Base-by-base conservation (phyloP, 495 filamentous ascomycete genomes). In the Xylaria acuta region DNA sequence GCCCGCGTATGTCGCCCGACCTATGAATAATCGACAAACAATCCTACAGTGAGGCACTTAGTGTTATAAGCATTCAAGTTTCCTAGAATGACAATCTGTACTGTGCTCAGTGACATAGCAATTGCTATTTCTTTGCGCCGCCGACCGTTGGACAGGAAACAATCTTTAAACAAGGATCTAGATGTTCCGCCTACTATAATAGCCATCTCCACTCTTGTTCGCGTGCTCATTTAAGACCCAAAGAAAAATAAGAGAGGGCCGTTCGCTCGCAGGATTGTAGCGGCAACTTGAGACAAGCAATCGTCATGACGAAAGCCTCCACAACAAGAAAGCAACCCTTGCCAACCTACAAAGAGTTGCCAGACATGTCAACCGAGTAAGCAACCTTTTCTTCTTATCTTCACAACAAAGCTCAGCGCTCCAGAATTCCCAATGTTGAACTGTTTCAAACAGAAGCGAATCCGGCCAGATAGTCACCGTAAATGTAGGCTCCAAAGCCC, bases 331-430 rank as follows among this genome's bases (percentile, higher is more conserved):
- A 22, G 12, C 58, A n/a, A 8, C 32, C 58, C 7, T 60, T 60
- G 16, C 32, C 4, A n/a, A 60, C 58, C 34, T 40, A 40, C 34
- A 40, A 40, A 40, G 58, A 60, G 16, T 22, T 60, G 18, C 58
- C 58, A 38, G 58, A 60, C 25, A 60, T 60, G 58, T 60, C 58
- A 38, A 60, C 32, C 5, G 14, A 38, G 58, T 60, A n/a, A 38
- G 58, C 14, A 14, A 58, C 14, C 27, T 27, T 27, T 30, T 5
- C 53, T 32, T 7, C 53, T 32, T 7, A 18, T 58, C 3, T 30
- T 14, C 0, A 11, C 27, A 12, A 32, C 12, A 34, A 18, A 3
- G 53, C 4, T 16, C 34, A 40, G 40, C 5, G 1, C 58, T 18
- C 16, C 2, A n/a, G 16, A 22, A 9, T 9, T 22, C 1, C 9